Percentiles rank a stretch among this genome's conserved stretches.
phyloP scores from a whole-genome alignment of 2,329 filamentous ascomycete genomes.

The Venturia aucupariae region DNA sequence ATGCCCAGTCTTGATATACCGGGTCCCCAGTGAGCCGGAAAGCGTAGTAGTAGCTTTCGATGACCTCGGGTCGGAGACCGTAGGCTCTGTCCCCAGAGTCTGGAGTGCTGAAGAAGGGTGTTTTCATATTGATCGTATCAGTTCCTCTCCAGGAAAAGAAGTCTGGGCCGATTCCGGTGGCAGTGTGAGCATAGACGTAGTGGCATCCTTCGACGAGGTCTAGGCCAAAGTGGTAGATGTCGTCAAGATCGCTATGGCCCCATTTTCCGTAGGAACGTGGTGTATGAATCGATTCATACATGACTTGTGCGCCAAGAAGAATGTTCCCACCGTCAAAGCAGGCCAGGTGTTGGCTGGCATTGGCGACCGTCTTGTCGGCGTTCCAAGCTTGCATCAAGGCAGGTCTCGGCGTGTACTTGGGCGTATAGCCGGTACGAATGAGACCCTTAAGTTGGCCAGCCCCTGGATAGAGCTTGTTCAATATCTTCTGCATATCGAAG shows the following conservation, averaged over 20 bases:
- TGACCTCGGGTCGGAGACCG: slow-evolving; percentile 66
- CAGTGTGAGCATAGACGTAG: slow-evolving; percentile 59
- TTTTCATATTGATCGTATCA: slow-evolving; percentile 21
- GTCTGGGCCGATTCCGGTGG: slow-evolving; percentile 71
- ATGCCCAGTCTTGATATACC: slow-evolving; percentile 76
- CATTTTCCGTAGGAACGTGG: slow-evolving; percentile 1
- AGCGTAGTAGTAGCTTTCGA: slow-evolving; percentile 81
- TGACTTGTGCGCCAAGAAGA: slow-evolving; percentile 68
- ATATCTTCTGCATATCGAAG: slow-evolving; percentile 18
- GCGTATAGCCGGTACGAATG: background rate
- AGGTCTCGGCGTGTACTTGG: background rate
- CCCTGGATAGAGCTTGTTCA: slow-evolving; percentile 41
- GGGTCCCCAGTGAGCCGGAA: slow-evolving; percentile 67
- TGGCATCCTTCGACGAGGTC: slow-evolving; percentile 64
- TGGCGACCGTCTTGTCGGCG: slow-evolving; percentile 49
- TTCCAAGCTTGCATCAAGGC: slow-evolving; percentile 5
- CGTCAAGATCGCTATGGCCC: slow-evolving; percentile 34
- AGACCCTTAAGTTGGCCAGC: slow-evolving; percentile 20
- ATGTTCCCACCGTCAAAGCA: slow-evolving; percentile 83
- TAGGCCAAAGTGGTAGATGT: slow-evolving; percentile 67
- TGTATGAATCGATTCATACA: slow-evolving; percentile 27
- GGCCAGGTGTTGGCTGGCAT: slow-evolving; percentile 46
- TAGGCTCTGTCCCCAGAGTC: slow-evolving; percentile 38
- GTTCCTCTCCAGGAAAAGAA: slow-evolving; percentile 30
- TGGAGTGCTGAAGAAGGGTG: slow-evolving; percentile 51